Percentiles rank a stretch among this genome's conserved stretches.
These are phyloP conservation scores for Monosporozyma siamensis DNA, from an alignment of 805 yeast species.

Conservation along the genomic window DNA sequence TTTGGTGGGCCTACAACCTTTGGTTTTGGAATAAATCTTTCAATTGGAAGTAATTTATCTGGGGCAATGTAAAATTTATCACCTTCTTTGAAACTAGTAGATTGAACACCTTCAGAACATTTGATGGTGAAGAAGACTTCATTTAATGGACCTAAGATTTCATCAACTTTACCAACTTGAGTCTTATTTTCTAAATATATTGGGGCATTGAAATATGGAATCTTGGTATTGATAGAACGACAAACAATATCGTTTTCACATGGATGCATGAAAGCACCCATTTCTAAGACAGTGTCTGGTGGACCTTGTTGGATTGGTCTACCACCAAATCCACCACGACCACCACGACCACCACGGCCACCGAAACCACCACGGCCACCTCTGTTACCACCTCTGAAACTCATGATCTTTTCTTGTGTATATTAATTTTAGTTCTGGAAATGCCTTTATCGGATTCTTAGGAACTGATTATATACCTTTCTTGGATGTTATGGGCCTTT, in stretches of 20 bases:
- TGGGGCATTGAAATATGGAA: slow-evolving; percentile 98
- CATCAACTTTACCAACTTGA: slow-evolving; percentile 95
- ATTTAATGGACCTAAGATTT: slow-evolving; percentile 92
- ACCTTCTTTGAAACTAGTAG: slow-evolving; percentile 85
- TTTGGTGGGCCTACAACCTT: slow-evolving; percentile 78
- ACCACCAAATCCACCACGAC: slow-evolving; percentile 43
- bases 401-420: slow-evolving; percentile 23
- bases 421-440: not conserved
- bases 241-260: slow-evolving; percentile 98
- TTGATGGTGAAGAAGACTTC: slow-evolving; percentile 97
- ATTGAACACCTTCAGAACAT: slow-evolving; percentile 93
- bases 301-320: slow-evolving; percentile 86
- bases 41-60: slow-evolving; percentile 90
- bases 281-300: slow-evolving; percentile 87
- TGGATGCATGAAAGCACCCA: slow-evolving; percentile 86
- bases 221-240: slow-evolving; percentile 84
- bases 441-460: not conserved
- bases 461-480: no score
- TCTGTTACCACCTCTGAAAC: slow-evolving; percentile 26
- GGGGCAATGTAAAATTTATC: slow-evolving; percentile 94
- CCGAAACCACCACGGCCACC: slow-evolving; percentile 31
- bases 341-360: slow-evolving; percentile 33
- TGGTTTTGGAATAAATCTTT: slow-evolving; percentile 95
- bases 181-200: slow-evolving; percentile 93
- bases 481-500: no score